Base-by-base conservation (phyloP, 257 asterid genomes). In the Craterostigma plantagineum region DNA sequence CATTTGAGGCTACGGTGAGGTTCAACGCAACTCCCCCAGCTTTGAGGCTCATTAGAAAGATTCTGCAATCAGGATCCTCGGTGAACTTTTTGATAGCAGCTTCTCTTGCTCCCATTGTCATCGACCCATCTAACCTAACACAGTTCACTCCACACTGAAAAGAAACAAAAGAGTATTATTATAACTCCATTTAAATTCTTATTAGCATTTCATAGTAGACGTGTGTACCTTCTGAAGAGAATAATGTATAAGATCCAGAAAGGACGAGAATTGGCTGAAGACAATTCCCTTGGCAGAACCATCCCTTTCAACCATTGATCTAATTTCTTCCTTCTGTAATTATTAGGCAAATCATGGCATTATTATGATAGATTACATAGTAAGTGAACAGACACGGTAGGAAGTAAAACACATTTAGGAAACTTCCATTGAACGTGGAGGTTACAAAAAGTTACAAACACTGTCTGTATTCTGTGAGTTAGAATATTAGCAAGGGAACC, bases 11-110 rank as follows among this genome's bases (percentile, higher is more conserved):
- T 43, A 69, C 94, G 1, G 97, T 81, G 55, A 86, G 97, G 59
- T 86, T 86, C 63, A 86, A 77, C 38, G 97, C 97, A 45, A 86
- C 97, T 38, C 94, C 94, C 47, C 94, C 97, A 9, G 97, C 94
- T 66, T 86, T 86, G 63, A 86, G 68, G 70, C 97, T 78, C 92
- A 86, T 71, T 10, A 86, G 72, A 43, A 86, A 86, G 27, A 86
- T 72, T 70, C 87, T 76, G 78, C 94, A 86, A 48, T 59, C 53
- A 44, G 94, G 72, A 55, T 86, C 94, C 34, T 70, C 73, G 0
- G 76, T 71, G 56, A 86, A 86, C 64, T 44, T 69, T 59, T 67
- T 69, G 38, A 81, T 78, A 38, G 94, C 97, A 41, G 72, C 53
- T 54, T 86, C 97, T 68, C 94, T 76, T 27, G 91, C 92, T 49